phyloP scores from a whole-genome alignment of 306 rosid species.

The Ormosia semicastrata region DNA sequence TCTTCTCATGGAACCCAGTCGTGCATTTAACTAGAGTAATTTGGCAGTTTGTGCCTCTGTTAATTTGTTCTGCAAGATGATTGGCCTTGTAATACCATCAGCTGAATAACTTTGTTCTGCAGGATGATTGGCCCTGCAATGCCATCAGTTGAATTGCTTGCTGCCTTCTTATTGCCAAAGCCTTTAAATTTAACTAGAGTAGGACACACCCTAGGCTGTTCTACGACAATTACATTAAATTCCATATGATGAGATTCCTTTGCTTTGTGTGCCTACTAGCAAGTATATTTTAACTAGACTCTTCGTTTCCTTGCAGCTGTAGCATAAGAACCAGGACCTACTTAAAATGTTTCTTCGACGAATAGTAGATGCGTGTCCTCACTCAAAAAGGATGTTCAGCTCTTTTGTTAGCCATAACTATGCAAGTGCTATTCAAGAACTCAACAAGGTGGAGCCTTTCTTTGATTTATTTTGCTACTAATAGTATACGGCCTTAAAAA shows the following conservation, averaged over 20 bases:
- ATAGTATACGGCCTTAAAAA: neutral
- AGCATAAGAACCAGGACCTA: neutral
- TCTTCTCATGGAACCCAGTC: constrained; percentile 68
- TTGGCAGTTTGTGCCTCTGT: too few species aligned
- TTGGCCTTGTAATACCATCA: too few species aligned
- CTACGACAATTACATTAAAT: neutral
- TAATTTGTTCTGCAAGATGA: too few species aligned
- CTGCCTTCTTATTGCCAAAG: neutral
- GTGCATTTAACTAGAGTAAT: too few species aligned
- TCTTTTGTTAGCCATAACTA: constrained; percentile 46
- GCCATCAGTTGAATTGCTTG: too few species aligned
- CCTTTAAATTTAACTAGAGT: neutral
- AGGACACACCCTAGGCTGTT: too few species aligned
- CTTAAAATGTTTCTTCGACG: constrained; percentile 63
- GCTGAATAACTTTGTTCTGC: too few species aligned
- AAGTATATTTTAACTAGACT: neutral
- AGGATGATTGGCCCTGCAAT: too few species aligned
- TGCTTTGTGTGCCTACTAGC: neutral
- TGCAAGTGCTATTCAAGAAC: constrained; percentile 60
- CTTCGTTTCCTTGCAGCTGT: constrained; percentile 14
- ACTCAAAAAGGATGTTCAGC: constrained; percentile 56
- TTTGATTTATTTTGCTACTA: neutral
- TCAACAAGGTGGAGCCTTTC: constrained; percentile 57
- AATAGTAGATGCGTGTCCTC: constrained; percentile 45
- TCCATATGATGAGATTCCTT: neutral